These are phyloP conservation scores for Boehmeria nivea DNA, from an alignment of 306 rosid species.

Conservation along the genomic window DNA sequence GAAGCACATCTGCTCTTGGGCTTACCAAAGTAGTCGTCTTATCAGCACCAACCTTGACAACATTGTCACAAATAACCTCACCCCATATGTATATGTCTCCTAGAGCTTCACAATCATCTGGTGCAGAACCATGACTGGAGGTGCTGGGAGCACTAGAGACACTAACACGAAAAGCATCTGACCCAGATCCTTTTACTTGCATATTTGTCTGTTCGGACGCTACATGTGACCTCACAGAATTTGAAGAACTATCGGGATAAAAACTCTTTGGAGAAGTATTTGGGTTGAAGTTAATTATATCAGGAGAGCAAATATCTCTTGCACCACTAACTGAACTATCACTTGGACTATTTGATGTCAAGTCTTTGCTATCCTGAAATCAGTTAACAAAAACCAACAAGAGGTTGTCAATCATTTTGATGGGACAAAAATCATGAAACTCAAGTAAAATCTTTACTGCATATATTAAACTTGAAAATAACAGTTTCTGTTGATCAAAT, in stretches of 20 bases:
- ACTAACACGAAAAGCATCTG: constrained; percentile 92
- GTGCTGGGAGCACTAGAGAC: constrained; percentile 99
- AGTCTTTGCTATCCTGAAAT: constrained; percentile 77
- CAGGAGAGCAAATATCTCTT: constrained; percentile 70
- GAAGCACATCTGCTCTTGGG: constrained; percentile 78
- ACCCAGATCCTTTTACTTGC: constrained; percentile 92
- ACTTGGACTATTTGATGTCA: constrained; percentile 76
- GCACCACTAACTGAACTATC: constrained; percentile 66
- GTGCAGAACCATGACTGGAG: constrained; percentile 95
- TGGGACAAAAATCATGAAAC: constrained; percentile 19
- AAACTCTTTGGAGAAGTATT: constrained; percentile 55
- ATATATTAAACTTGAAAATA: too few relatives aligned
- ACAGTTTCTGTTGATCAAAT: too few relatives aligned
- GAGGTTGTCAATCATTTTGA: too few relatives aligned
- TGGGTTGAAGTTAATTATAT: constrained; percentile 45
- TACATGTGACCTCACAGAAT: constrained; percentile 72
- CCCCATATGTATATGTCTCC: constrained; percentile 99
- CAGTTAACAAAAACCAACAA: constrained; percentile 36
- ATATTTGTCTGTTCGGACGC: constrained; percentile 64
- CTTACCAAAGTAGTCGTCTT: constrained; percentile 47
- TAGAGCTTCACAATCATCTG: constrained; percentile 92
- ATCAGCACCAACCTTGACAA: constrained; percentile 67
- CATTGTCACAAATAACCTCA: constrained; percentile 66
- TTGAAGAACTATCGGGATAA: constrained; percentile 41
- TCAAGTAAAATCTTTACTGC: too few relatives aligned